Evolutionary conservation across 352 stramenopile species (phyloP).

Genomic region (Globisporangium parvum): DNA sequence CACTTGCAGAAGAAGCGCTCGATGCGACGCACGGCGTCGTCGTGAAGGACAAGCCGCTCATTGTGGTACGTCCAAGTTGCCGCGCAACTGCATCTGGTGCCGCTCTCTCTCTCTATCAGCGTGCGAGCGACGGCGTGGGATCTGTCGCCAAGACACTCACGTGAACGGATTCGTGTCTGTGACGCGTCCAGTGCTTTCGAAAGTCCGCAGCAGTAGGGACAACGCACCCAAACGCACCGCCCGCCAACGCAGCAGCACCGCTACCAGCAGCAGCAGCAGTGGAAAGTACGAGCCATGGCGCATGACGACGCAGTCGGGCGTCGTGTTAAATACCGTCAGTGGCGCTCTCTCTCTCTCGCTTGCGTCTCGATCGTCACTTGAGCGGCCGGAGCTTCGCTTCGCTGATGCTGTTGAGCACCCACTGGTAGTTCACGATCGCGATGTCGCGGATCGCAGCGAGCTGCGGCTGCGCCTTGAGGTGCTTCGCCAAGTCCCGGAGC

Average conservation of each 20-base stretch:
- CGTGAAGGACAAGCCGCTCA: conserved; percentile 67
- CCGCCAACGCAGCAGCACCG: not conserved
- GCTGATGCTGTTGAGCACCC: conserved; percentile 85
- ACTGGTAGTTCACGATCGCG: conserved; percentile 78
- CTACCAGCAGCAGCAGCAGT: not conserved
- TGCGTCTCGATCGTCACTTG: conserved; percentile 7
- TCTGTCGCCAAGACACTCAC: not conserved
- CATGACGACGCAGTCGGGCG: too few species aligned
- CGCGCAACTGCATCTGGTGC: not conserved
- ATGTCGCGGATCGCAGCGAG: conserved; percentile 30
- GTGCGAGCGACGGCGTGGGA: too few species aligned
- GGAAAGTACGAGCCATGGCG: not conserved
- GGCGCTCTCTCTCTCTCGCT: not conserved
- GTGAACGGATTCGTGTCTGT: not conserved
- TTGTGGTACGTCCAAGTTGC: conserved; percentile 60
- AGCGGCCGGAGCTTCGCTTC: conserved; percentile 54
- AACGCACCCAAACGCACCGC: not conserved
- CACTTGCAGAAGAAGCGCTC: conserved; percentile 45
- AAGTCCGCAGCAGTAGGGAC: conserved; percentile 5
- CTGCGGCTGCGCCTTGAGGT: conserved; percentile 34
- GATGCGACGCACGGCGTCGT: conserved; percentile 62
- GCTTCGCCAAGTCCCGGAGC: conserved; percentile 31
- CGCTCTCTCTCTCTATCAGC: not conserved
- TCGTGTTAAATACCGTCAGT: not conserved
- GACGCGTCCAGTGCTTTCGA: conserved; percentile 20